Percentiles rank a stretch among this genome's conserved stretches.
Conservation (phyloP, 441 rosid species). For the Corymbia citriodora region DNA sequence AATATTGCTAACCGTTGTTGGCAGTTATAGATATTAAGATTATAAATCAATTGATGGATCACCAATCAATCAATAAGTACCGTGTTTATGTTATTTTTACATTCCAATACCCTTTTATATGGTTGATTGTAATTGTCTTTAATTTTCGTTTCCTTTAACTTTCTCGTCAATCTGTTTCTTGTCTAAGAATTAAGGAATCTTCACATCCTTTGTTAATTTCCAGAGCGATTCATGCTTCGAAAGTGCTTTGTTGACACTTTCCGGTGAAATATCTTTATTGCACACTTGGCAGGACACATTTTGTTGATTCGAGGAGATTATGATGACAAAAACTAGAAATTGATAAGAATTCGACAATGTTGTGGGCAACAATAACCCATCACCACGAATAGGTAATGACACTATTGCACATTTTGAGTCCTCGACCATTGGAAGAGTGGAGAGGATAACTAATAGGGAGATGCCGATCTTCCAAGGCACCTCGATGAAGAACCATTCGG, state of each 20-base stretch:
- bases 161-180: background rate
- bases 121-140: background rate
- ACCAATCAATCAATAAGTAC: background rate
- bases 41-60: background rate
- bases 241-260: background rate
- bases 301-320: background rate
- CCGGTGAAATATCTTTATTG: background rate
- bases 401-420: accelerated
- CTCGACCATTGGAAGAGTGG: background rate
- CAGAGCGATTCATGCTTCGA: background rate
- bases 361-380: background rate
- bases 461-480: background rate
- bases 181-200: background rate
- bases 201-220: background rate
- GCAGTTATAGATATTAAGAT: background rate
- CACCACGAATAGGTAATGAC: background rate
- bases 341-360: background rate
- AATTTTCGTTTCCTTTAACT: background rate
- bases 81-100: accelerated
- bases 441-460: background rate
- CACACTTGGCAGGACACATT: background rate
- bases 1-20: background rate
- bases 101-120: background rate
- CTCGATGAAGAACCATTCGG: background rate
- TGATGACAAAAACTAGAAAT: background rate